Conservation (phyloP, 768 basidiomycete species). For the Russula earlei region DNA sequence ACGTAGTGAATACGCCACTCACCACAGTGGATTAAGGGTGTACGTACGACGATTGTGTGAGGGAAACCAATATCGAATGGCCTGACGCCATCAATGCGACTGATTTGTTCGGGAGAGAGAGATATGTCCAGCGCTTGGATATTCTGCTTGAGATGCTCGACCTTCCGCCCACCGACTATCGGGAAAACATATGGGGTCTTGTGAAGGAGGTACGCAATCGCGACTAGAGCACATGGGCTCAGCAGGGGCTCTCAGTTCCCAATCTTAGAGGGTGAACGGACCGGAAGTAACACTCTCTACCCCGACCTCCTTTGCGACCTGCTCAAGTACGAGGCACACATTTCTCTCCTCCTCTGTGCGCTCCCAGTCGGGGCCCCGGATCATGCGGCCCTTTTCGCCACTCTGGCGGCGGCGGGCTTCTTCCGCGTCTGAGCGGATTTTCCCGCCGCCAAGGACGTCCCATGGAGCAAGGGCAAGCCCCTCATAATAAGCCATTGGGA, state of each 20-base stretch:
- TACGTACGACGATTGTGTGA: conserved; percentile 26
- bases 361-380: conserved; percentile 1
- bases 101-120: conserved; percentile 37
- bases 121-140: conserved; percentile 40
- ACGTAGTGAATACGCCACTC: not conserved
- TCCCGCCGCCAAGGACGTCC: conserved; percentile 34
- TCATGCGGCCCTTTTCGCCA: conserved; percentile 30
- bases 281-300: conserved; percentile 39
- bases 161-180: conserved; percentile 42
- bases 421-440: conserved; percentile 33
- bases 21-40: not conserved
- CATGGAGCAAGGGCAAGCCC: conserved; percentile 35
- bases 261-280: conserved; percentile 20
- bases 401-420: conserved; percentile 26
- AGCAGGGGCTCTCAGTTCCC: not conserved
- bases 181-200: conserved; percentile 47
- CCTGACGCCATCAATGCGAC: conserved; percentile 33
- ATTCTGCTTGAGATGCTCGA: conserved; percentile 43
- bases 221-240: conserved; percentile 26
- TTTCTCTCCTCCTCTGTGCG: conserved; percentile 16
- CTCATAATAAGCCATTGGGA: conserved; percentile 29
- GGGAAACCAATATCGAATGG: conserved; percentile 44
- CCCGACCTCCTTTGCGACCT: conserved; percentile 42
- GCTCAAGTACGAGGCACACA: conserved; percentile 25
- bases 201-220: conserved; percentile 46